Conservation (phyloP, 768 basidiomycete species). For the Rhizopogon salebrosus region DNA sequence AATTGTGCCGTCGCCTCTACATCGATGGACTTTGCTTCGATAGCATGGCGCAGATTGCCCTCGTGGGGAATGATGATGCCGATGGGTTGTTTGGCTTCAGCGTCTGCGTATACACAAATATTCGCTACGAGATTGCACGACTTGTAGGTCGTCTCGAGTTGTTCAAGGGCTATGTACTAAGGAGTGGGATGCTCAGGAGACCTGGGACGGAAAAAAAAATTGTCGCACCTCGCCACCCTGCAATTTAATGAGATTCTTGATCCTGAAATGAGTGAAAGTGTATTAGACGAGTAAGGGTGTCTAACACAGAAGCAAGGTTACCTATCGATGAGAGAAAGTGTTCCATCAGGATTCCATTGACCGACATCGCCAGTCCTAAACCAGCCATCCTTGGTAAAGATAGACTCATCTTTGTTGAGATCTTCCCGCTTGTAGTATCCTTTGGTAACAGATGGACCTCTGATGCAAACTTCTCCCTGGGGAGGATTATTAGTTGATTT, state of each 20-base stretch:
- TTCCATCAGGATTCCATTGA: conserved; percentile 92
- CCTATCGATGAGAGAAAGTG: conserved; percentile 85
- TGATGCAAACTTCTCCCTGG: conserved; percentile 85
- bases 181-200: conserved; percentile 3
- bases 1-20: conserved; percentile 40
- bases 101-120: conserved; percentile 76
- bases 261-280: conserved; percentile 27
- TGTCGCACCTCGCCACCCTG: conserved; percentile 64
- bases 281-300: conserved; percentile 1
- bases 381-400: conserved; percentile 92
- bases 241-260: conserved; percentile 91
- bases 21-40: conserved; percentile 28
- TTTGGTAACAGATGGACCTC: conserved; percentile 80
- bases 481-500: conserved; percentile 62
- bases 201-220: background rate
- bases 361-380: conserved; percentile 92
- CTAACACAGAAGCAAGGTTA: conserved; percentile 23
- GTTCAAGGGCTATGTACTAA: conserved; percentile 88
- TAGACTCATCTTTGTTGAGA: conserved; percentile 73
- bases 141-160: conserved; percentile 85
- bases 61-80: conserved; percentile 85
- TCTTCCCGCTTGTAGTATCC: conserved; percentile 94
- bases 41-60: conserved; percentile 55
- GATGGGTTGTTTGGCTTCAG: conserved; percentile 77
- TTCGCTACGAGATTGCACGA: conserved; percentile 74